These are phyloP conservation scores for Smallanthus sonchifolius DNA, from an alignment of 129 eudicot genomes.

Conservation along the genomic window DNA sequence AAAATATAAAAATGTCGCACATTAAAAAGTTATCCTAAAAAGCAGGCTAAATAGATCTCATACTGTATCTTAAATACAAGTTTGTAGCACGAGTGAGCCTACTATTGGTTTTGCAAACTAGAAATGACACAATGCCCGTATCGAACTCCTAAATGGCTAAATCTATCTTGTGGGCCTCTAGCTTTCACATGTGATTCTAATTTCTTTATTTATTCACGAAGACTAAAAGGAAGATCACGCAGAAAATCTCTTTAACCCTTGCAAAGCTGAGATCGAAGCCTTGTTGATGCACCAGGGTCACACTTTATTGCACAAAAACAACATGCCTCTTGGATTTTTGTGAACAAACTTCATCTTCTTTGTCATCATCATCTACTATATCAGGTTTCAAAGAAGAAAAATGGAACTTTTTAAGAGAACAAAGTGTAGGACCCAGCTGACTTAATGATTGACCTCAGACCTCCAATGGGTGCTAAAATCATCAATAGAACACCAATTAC, in stretches of 20 bases:
- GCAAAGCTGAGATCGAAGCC: conserved; percentile 7
- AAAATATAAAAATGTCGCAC: not conserved
- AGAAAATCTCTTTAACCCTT: not conserved
- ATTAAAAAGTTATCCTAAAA: not conserved
- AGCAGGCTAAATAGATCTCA: not conserved
- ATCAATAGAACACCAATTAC: conserved; percentile 50
- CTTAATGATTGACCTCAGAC: conserved; percentile 44
- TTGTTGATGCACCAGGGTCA: conserved; percentile 6
- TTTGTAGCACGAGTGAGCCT: conserved; percentile 1
- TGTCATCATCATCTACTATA: conserved; percentile 9
- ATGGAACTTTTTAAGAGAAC: conserved; percentile 29
- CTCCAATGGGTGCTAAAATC: conserved; percentile 72
- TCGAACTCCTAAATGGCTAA: conserved; percentile 4
- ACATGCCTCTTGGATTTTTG: not conserved
- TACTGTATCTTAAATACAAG: not conserved
- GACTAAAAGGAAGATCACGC: not conserved
- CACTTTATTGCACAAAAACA: not conserved
- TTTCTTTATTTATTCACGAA: conserved; percentile 16
- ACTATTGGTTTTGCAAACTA: not conserved
- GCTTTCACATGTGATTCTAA: conserved; percentile 8
- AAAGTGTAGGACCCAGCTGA: conserved; percentile 46
- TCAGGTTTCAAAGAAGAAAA: not conserved
- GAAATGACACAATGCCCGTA: not conserved
- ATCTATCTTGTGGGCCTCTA: conserved; percentile 8
- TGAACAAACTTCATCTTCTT: conserved; percentile 8